Conservation (phyloP, 805 yeast species). For the Komagataella phaffii region DNA sequence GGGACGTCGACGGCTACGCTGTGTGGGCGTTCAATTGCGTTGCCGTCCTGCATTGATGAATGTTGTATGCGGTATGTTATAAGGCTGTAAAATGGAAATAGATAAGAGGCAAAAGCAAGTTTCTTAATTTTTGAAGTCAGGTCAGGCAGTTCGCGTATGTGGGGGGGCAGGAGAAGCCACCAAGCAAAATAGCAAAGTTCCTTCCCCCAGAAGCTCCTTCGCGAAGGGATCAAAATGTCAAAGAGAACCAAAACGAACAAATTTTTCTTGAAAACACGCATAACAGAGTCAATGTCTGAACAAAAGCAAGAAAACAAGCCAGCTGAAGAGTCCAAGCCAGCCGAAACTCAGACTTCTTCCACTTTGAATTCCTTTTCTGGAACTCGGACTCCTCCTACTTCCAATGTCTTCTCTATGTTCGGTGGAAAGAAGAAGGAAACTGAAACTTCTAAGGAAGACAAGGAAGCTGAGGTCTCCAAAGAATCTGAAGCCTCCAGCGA, state of each 20-base stretch:
- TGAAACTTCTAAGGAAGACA: slow-evolving; percentile 20
- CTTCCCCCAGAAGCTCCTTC: background rate
- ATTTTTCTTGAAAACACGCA: background rate
- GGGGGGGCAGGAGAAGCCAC: no score
- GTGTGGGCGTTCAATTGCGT: background rate
- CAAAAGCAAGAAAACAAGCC: background rate
- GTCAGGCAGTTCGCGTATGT: background rate
- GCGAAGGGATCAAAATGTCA: background rate
- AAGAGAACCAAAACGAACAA: background rate
- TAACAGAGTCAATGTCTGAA: background rate
- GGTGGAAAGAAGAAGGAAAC: slow-evolving; percentile 60
- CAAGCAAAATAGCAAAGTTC: no score
- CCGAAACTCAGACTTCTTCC: background rate
- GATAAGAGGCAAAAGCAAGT: background rate
- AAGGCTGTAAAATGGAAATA: background rate
- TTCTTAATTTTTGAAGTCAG: background rate
- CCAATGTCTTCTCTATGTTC: slow-evolving; percentile 88
- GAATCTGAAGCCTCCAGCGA: slow-evolving; percentile 20
- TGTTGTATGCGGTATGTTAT: background rate
- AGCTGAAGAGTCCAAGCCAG: background rate
- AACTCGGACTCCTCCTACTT: slow-evolving; percentile 51
- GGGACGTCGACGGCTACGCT: background rate
- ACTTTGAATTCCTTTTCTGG: slow-evolving; percentile 6
- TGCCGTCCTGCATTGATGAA: background rate
- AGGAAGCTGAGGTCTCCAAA: slow-evolving; percentile 20